Base-by-base conservation (phyloP, 2,329 filamentous ascomycete genomes). In the Acrocalymma vagum region DNA sequence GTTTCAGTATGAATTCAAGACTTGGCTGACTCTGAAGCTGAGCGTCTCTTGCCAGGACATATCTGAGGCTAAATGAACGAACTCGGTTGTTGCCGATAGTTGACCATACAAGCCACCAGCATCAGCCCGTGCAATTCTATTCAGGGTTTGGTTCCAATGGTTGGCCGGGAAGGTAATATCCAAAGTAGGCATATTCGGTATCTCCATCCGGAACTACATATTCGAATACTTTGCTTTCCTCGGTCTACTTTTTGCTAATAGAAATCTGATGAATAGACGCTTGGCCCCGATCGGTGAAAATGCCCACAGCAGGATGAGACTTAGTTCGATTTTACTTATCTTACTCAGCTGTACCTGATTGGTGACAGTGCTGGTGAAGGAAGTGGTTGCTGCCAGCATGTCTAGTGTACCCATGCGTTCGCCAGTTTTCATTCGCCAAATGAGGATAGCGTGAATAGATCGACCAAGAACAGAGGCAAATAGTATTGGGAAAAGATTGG, bases 271-370 rank as follows among this genome's bases (percentile, higher is more conserved):
- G 22, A 16, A 44, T 3, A 11, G 34, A 32, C 4, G 41, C 41
- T 24, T 44, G 41, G 7, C 41, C 34, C 41, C 41, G 3, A 44
- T 15, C 2, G 41, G 41, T 2, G 41, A 44, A 14, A 38, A 14
- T 3, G 24, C 14, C 41, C 41, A 44, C 4, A 44, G 14, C 7
- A 15, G 3, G 5, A 38, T 10, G 5, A 44, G 24, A n/a, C 10
- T 11, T 6, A 24, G 9, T 2, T 35, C 29, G 3, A 39, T 1
- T 13, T 24, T 3, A 16, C 18, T 34, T 3, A 34, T 6, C 6
- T 25, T 26, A 5, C 35, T 23, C 4, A 44, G 34, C 14, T 30
- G 11, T 14, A 44, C 20, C 8, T 29, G 41, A 9, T 34, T 29
- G 2, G 20, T 25, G 8, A 39, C 21, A 5, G 35, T 37, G 21